Evolutionary conservation across 2,329 filamentous ascomycete species (phyloP), one percentile per base, ranked within the genome.

Genomic region (Elsinoe batatas): DNA sequence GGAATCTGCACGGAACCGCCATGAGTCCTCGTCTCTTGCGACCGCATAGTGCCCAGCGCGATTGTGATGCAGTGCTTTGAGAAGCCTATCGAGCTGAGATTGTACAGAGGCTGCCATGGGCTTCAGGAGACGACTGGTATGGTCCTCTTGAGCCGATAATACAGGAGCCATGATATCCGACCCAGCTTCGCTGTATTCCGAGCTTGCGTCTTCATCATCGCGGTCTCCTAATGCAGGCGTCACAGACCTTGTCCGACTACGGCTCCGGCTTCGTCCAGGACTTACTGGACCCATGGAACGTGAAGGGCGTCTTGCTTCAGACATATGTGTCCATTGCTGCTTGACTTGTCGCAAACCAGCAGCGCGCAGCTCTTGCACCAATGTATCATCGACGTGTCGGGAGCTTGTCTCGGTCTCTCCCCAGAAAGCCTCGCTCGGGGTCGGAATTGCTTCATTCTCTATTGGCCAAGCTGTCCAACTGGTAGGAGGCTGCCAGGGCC

Each of bases 391-490:
- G 40, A 22, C 11, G 4, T 44, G 18, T 44, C 11, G 17, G n/a
- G 10, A n/a, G 10, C 6, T 18, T 30, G n/a, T 7, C 2, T 11
- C 40, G 12, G 4, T 22, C 10, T 12, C 5, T 15, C 22, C 58
- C 67, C 72, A 55, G 61, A 73, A 75, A 53, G 74, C 67, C 58
- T 87, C 78, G 17, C 73, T 72, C 12, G 76, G 73, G 13, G 74
- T 71, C 1, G 87, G 87, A 6, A 93, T 82, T 22, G 77, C 71
- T 6, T 74, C 71, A 3, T 79, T 74, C 17, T 76, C 76, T 64
- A 94, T 68, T 3, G 91, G 91, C 91, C 91, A 96, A 0, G 90
- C 87, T 15, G 87, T 88, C 91, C 91, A 96, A 3, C 66, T 61
- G 57, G 78, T 80, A 0, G 79, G 63, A 1, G 79, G 75, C 13